A percentile compares a stretch with the other conserved stretches of the same genome.
phyloP scores from a whole-genome alignment of 2,329 filamentous ascomycete species.

The Colletotrichum falcatum region DNA sequence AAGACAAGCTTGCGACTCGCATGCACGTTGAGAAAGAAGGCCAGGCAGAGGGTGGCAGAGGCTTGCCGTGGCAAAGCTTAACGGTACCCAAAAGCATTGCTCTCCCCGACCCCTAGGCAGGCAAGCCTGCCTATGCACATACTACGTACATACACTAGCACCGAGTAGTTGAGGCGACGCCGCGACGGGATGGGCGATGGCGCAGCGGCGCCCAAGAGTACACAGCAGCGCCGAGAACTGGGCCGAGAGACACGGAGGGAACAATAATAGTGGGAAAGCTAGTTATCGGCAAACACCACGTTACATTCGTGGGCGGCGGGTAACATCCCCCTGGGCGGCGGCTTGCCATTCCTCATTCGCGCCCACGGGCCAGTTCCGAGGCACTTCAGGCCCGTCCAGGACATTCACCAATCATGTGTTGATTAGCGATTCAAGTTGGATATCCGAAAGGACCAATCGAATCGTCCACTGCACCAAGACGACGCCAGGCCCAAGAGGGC shows the following conservation, averaged over 20 bases:
- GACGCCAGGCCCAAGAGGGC: neutral
- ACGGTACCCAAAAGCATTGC: neutral
- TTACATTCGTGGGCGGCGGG: constrained; percentile 19
- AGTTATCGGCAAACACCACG: constrained; percentile 25
- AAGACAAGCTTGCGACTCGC: neutral
- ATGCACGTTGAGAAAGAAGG: neutral
- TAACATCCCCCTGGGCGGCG: neutral
- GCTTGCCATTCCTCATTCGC: neutral
- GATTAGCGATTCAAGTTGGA: neutral
- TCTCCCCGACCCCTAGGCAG: neutral
- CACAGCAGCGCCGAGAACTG: constrained; percentile 29
- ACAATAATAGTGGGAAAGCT: constrained; percentile 19
- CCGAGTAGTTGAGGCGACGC: constrained; percentile 35
- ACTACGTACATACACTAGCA: neutral
- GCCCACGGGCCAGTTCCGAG: neutral
- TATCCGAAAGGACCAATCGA: neutral
- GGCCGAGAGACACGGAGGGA: constrained; percentile 17
- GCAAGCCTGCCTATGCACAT: neutral
- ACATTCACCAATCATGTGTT: too few species aligned
- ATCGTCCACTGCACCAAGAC: neutral
- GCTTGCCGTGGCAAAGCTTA: constrained; percentile 26
- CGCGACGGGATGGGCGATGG: constrained; percentile 28
- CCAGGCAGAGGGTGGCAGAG: neutral
- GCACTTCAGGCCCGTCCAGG: neutral
- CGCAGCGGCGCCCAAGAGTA: constrained; percentile 21